These are phyloP conservation scores for Aspergillus ruber DNA, from an alignment of 2,329 filamentous ascomycete species.

Conservation along the genomic window DNA sequence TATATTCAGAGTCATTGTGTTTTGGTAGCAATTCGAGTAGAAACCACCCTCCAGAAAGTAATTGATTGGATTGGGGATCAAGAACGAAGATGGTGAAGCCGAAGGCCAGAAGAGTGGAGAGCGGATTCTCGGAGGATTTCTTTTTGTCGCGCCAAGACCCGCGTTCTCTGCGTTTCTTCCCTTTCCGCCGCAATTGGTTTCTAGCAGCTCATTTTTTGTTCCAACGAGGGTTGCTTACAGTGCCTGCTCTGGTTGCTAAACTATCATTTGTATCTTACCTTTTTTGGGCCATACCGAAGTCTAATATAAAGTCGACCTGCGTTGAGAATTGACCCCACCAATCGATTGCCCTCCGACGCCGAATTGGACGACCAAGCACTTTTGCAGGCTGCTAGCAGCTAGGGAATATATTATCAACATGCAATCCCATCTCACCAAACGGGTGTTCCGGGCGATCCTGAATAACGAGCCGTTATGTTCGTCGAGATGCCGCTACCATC, in stretches of 20 bases:
- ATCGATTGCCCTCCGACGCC: background rate
- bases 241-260: too few relatives aligned
- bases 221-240: too few relatives aligned
- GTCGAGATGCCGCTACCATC: slow-evolving; percentile 29
- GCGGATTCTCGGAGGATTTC: slow-evolving; percentile 16
- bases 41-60: background rate
- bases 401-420: slow-evolving; percentile 18
- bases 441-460: slow-evolving; percentile 40
- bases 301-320: background rate
- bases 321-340: background rate
- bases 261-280: background rate
- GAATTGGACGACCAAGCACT: background rate
- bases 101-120: slow-evolving; percentile 4
- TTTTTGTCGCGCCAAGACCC: slow-evolving; percentile 27
- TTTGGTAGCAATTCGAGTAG: background rate
- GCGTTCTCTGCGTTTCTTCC: slow-evolving; percentile 7
- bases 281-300: background rate
- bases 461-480: slow-evolving; percentile 39
- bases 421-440: slow-evolving; percentile 40
- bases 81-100: too few relatives aligned
- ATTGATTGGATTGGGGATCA: background rate
- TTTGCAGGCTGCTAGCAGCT: background rate
- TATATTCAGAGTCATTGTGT: slow-evolving; percentile 24
- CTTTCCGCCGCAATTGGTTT: slow-evolving; percentile 16
- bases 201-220: background rate